Evolutionary conservation across 176 grass and related monocot genomes (phyloP).

Genomic region (barley (Hordeum vulgare)): MorexV3_pseudomolecules_assembly NC_058524.1:204384232-204384731

Average conservation of each 20-base stretch:
- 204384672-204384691: slow-evolving; percentile 71
- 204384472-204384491: slow-evolving; percentile 76
- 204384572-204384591: not conserved
- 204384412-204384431: not conserved
- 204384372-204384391: slow-evolving; percentile 18
- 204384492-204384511: slow-evolving; percentile 83
- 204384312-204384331: slow-evolving; percentile 1
- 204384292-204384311: not conserved
- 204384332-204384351: not conserved
- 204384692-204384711: slow-evolving; percentile 68
- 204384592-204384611: not conserved
- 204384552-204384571: not conserved
- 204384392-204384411: slow-evolving; percentile 17
- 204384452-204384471: slow-evolving; percentile 23
- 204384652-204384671: slow-evolving; percentile 64
- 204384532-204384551: not conserved
- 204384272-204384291: not conserved
- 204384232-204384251: too few species aligned
- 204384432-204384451: not conserved
- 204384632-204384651: slow-evolving; percentile 61
- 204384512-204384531: slow-evolving; percentile 67
- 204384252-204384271: not conserved
- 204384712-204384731: slow-evolving; percentile 75
- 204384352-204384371: slow-evolving; percentile 6
- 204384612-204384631: slow-evolving; percentile 12